Evolutionary conservation across 805 yeast genomes (phyloP), one percentile per base, ranked within the genome.

Genomic region (Cyberlindnera maclurae): DNA sequence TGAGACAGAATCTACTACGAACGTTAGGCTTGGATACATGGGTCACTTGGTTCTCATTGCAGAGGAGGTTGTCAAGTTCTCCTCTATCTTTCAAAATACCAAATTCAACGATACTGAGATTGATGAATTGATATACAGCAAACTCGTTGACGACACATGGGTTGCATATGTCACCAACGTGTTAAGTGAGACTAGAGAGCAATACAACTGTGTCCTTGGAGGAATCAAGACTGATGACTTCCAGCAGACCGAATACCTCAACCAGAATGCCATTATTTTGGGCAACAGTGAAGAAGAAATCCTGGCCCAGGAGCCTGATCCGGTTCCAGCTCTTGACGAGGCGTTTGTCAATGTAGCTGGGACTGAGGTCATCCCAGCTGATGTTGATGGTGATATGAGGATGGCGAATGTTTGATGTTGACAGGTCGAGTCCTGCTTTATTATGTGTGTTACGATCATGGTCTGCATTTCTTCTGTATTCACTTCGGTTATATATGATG

Each of bases 11-110:
- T 71, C 70, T 45, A 66, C 62, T 36, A 70, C 71, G 4, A 77
- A 77, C 12, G 73, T 86, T 12, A 68, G 97, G 39, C 75, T 93
- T 16, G 98, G 98, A 0, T 93, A 90, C 58, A 89, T 90, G 89
- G 98, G 98, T 18, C 98, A 93, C 58, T 62, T 93, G 44, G 87
- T 95, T 4, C 67, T 93, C 30, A 86, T 93, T 37, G 89, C 96
- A 33, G 98, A 93, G 59, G 98, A 93, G 59, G 93, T 93, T 34
- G 96, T 89, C 33, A 93, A 93, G 60, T 93, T 93, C 56, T 59
- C 68, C 5, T 63, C 67, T 4, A 68, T 40, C 28, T 56, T 54
- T 40, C 59, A 55, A 33, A 46, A 36, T 26, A 40, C 46, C n/a
- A 53, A 52, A 26, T 47, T 55, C 32, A 51, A 52, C 18, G 57